These are phyloP conservation scores for Cercospora citrullina DNA, from an alignment of 2,329 filamentous ascomycete genomes.

Conservation along the genomic window DNA sequence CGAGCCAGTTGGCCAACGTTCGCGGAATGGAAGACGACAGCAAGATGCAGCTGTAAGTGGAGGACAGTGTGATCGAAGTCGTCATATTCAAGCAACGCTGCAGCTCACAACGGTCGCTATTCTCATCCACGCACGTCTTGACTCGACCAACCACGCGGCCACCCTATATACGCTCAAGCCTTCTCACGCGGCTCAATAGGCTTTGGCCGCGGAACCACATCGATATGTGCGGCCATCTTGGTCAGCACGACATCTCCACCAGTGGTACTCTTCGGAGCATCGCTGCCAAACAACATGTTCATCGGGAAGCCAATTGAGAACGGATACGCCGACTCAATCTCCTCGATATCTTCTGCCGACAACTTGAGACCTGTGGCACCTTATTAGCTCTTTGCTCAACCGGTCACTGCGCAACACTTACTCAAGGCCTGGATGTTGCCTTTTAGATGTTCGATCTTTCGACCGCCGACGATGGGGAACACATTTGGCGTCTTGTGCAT, in stretches of 20 bases:
- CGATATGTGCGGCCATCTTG: constrained; percentile 22
- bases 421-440: constrained; percentile 68
- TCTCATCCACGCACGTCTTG: neutral
- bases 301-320: constrained; percentile 69
- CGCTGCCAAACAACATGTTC: constrained; percentile 54
- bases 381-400: neutral
- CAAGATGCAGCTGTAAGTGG: neutral
- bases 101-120: neutral
- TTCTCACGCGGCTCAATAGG: constrained; percentile 22
- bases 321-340: constrained; percentile 62
- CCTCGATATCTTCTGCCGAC: constrained; percentile 61
- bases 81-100: neutral
- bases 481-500: constrained; percentile 66
- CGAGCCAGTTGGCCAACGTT: neutral
- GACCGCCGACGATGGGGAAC: constrained; percentile 70
- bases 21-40: neutral
- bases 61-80: neutral
- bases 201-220: constrained; percentile 19
- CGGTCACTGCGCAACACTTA: constrained; percentile 16
- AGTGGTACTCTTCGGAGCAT: constrained; percentile 9
- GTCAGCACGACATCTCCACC: constrained; percentile 39
- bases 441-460: constrained; percentile 68
- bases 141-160: neutral
- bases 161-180: neutral
- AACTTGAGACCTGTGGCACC: constrained; percentile 50